Conservation (phyloP, 495 filamentous ascomycete genomes). For the Lasiosphaeria miniovina region DNA sequence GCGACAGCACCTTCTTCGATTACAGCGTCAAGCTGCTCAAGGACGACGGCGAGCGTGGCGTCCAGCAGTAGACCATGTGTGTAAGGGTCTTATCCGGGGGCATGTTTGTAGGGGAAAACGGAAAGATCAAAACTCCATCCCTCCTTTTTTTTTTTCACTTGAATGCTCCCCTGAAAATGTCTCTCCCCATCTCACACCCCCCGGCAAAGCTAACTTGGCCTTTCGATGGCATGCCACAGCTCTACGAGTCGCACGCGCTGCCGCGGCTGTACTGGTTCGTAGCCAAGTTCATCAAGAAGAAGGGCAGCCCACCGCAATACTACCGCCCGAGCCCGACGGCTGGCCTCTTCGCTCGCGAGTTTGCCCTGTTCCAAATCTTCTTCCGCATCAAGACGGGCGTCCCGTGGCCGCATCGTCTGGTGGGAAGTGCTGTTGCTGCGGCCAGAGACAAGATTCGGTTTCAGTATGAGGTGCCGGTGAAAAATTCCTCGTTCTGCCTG, state of each 20-base stretch:
- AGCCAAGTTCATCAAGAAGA: conserved; percentile 35
- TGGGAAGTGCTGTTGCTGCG: not conserved
- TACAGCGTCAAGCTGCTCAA: conserved; percentile 34
- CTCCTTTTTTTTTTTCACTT: too few species aligned
- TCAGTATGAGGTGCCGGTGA: conserved; percentile 38
- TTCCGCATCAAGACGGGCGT: conserved; percentile 56
- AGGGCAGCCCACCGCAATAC: conserved; percentile 22
- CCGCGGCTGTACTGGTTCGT: conserved; percentile 43
- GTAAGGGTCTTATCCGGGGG: conserved; percentile 23
- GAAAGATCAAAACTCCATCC: too few species aligned
- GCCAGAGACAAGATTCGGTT: conserved; percentile 17
- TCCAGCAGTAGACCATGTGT: conserved; percentile 30
- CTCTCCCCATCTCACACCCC: too few species aligned
- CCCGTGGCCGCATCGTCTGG: conserved; percentile 52
- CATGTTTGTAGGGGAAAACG: too few species aligned
- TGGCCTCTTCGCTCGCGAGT: conserved; percentile 33
- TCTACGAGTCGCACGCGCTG: conserved; percentile 46
- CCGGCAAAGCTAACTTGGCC: too few species aligned
- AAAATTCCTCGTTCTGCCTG: conserved; percentile 11
- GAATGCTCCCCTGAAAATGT: too few species aligned
- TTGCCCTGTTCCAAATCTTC: conserved; percentile 49
- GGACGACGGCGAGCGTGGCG: conserved; percentile 22
- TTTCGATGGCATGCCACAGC: conserved; percentile 22
- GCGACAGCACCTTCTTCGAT: conserved; percentile 32
- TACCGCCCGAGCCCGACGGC: conserved; percentile 24